Percentiles rank a stretch among this genome's conserved stretches.
Evolutionary conservation across 2,329 filamentous ascomycete genomes (phyloP).

Genomic region (Epichloe coenophiala): DNA sequence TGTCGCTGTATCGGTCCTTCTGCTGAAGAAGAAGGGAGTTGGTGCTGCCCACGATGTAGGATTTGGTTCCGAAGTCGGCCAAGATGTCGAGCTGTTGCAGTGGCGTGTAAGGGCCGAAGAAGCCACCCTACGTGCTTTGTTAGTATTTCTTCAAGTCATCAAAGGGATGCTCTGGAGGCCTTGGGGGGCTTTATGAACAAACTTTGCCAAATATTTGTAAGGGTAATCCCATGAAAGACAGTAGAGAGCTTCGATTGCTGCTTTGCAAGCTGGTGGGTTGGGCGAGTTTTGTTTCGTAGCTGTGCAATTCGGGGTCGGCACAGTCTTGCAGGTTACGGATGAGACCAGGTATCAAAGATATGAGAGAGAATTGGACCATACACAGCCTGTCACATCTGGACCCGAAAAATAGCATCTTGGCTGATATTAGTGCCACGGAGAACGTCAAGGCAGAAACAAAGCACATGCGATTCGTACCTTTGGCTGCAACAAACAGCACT

Average conservation of each 20-base stretch:
- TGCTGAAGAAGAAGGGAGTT: constrained; percentile 91
- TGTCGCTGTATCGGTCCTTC: constrained; percentile 89
- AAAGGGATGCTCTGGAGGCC: neutral
- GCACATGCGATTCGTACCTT: constrained; percentile 50
- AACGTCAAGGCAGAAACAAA: neutral
- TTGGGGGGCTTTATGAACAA: neutral
- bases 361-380: constrained; percentile 96
- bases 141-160: neutral
- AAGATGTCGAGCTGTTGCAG: constrained; percentile 90
- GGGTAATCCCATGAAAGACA: constrained; percentile 89
- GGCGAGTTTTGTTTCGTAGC: constrained; percentile 59
- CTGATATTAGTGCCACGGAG: neutral
- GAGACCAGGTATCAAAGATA: constrained; percentile 87
- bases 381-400: constrained; percentile 91
- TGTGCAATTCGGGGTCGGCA: constrained; percentile 84
- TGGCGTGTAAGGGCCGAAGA: constrained; percentile 94
- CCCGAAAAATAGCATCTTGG: constrained; percentile 93
- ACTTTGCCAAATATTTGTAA: constrained; percentile 92
- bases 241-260: constrained; percentile 78
- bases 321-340: constrained; percentile 88
- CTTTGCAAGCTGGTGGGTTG: constrained; percentile 78
- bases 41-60: constrained; percentile 92
- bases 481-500: constrained; percentile 83
- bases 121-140: constrained; percentile 49
- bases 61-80: constrained; percentile 88